Evolutionary conservation across 768 basidiomycete species (phyloP), one percentile per base, ranked within the genome.

Genomic region (Gloeophyllum trabeum): DNA sequence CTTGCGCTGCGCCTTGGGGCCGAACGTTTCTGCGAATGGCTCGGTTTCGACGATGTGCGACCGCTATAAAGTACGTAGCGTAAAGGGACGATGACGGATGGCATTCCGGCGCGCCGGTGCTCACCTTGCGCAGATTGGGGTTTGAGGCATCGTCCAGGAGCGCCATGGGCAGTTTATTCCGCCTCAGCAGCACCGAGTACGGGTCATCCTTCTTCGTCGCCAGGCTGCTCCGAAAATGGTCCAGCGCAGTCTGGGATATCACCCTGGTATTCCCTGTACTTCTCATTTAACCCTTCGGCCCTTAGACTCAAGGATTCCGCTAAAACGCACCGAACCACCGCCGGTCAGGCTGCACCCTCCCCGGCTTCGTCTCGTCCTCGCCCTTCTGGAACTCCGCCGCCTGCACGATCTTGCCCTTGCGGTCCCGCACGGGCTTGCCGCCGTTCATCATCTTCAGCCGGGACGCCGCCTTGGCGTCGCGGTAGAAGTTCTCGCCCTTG

Each of bases 401-500:
- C 61, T 93, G 72, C 48, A 86, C 75, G 55, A 98, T 80, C 61
- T 92, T 94, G 43, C 96, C 96, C 49, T 90, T 82, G 54, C 75
- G 77, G 66, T 97, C 89, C 35, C 90, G 75, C 21, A 96, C 71
- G 46, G 94, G 79, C 65, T 92, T 92, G 26, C 91, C 91, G 46
- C 93, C 84, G 44, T 73, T 86, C 53, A 96, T 75, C 83, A 99
- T 84, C 69, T 96, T 97, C 42, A 92, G 75, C 46, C 82, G 70
- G 23, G 70, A 66, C 26, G 80, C 90, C 54, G 79, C 70, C 59
- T 97, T 97, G 35, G 90, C 92, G 83, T 92, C 79, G 61, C 92
- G 87, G 66, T 96, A 99, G 68, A 97, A 98, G 61, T 94, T 99
- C 67, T 96, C 91, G 55, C 92, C 93, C 57, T 90, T 91, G 49